Base-by-base conservation (phyloP, 768 basidiomycete species). In the Rhodotorula kratochvilovae region DNA sequence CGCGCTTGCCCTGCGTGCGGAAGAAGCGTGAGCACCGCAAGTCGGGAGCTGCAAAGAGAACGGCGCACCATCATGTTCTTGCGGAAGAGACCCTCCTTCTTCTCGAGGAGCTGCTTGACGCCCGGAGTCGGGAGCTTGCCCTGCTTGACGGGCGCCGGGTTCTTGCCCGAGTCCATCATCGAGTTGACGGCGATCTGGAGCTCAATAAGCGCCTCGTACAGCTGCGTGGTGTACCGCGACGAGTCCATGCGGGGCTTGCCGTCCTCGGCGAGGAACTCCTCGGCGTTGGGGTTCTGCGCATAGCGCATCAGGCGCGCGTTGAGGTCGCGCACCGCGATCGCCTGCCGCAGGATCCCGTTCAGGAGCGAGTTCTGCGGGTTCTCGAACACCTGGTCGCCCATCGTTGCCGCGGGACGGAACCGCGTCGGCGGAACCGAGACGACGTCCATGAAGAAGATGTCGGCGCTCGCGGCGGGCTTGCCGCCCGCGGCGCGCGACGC, bases 21-120 rank as follows among this genome's bases (percentile, higher is more conserved):
- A 61, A 66, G 53, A 57, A 42, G 48, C 35, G 61, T 27, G 59
- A 19, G 45, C 7, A 53, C 8, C 42, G 31, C 29, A 29, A 66
- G 60, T 27, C 64, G 56, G 54, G 35, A 64, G 42, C 36, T 39
- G n/a, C n/a, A n/a, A n/a, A n/a, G n/a, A n/a, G n/a, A n/a, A n/a
- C 12, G 65, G 39, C 61, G 67, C 68, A 92, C 94, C 96, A 99
- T 99, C 96, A 99, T 98, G 78, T 99, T 88, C 82, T 94, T 96
- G 68, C 96, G 85, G 85, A 99, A 99, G 60, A 99, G 80, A 56
- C 96, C 96, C 74, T 98, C 96, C 81, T 99, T 99, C 85, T 98
- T 99, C 83, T 99, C 96, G 77, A 99, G 82, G 21, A 89, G 86
- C 81, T 99, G 95, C 84, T 98, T 99, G 73, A 99, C 87, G 73